Evolutionary conservation across 2,329 filamentous ascomycete genomes (phyloP).

Genomic region (Calonectria naviculata): DNA sequence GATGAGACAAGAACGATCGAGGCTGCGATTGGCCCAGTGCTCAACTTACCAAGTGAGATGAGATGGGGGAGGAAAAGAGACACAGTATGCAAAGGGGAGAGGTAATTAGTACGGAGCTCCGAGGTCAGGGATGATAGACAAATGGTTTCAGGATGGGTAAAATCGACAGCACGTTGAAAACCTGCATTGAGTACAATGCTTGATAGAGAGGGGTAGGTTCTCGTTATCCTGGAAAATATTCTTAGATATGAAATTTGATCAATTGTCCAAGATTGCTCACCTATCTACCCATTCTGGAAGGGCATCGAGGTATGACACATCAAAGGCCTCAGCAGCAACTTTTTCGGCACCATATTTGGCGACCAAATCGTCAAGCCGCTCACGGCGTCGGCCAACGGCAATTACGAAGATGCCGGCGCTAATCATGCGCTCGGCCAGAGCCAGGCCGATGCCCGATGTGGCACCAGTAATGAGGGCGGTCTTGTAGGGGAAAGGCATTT

Average conservation of each 20-base stretch:
- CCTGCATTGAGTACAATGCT: constrained; percentile 65
- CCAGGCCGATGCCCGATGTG: constrained; percentile 29
- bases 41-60: constrained; percentile 20
- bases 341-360: constrained; percentile 53
- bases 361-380: constrained; percentile 59
- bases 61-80: constrained; percentile 26
- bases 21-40: neutral
- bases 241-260: no score
- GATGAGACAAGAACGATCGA: constrained; percentile 24
- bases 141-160: constrained; percentile 27
- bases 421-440: constrained; percentile 49
- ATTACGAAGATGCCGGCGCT: constrained; percentile 54
- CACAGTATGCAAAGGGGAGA: constrained; percentile 22
- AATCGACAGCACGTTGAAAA: constrained; percentile 55
- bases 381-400: constrained; percentile 57
- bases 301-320: constrained; percentile 55
- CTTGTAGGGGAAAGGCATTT: constrained; percentile 66
- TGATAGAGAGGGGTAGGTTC: constrained; percentile 46
- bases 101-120: constrained; percentile 22
- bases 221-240: constrained; percentile 4
- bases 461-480: constrained; percentile 60
- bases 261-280: neutral
- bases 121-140: constrained; percentile 35
- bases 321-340: constrained; percentile 46
- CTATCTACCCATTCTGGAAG: constrained; percentile 32